Evolutionary conservation across 306 rosid species (phyloP), one percentile per base, ranked within the genome.

Genomic region (apple (Malus domestica)): DNA sequence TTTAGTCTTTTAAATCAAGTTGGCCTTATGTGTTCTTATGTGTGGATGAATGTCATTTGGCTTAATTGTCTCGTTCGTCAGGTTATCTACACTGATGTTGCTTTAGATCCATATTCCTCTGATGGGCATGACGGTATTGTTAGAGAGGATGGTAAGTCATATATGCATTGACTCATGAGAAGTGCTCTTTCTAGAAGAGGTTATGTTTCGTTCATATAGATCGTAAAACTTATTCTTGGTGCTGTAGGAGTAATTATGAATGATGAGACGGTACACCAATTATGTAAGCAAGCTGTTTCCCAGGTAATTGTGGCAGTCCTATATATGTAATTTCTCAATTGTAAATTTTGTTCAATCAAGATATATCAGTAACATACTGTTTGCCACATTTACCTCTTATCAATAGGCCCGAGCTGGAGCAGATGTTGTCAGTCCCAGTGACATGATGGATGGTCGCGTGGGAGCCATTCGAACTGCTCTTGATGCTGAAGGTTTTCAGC

Each of bases 71-170:
- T 29, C 29, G 66, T 59, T 76, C 16, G 57, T 81, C 87, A 95
- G 99, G 80, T 88, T 71, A 92, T 95, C 76, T 95, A 92, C 83
- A 95, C 97, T 45, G 99, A 95, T 74, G 97, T 95, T 84, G 99
- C 99, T 32, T 86, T 95, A 74, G 97, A 95, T 88, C 99, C 99
- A 14, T 95, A 95, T 85, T 90, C 97, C 1, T 92, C 97, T 5
- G 99, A 95, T 78, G 99, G 97, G 68, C 99, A 95, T 81, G 99
- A 92, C 54, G 98, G 97, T 76, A 92, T 95, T 19, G 99, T 95
- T 44, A 84, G 97, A 86, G 97, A 95, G 83, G 99, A 95, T 82
- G 99, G 97, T 92, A 82, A 79, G 88, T 27, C 45, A 62, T 38
- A 54, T 68, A 54, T 63, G 71, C 84, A 76, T 57, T 15, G 54